Percentiles rank a stretch among this genome's conserved stretches.
These are phyloP conservation scores for Cordyceps militaris DNA, from an alignment of 2,329 filamentous ascomycete genomes.

Conservation along the genomic window DNA sequence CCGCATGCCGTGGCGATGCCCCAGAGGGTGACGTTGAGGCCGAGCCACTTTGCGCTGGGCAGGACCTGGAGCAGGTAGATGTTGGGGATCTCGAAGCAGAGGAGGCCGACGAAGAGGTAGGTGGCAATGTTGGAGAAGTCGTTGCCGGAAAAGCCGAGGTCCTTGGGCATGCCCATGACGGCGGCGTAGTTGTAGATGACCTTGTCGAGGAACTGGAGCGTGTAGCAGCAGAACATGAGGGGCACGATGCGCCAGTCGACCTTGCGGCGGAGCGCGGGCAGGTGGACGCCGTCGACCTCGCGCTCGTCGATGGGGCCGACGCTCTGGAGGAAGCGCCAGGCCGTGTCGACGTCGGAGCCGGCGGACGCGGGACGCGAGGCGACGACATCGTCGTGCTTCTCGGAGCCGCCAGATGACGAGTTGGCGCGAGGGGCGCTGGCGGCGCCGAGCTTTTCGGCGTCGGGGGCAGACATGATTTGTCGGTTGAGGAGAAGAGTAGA, in stretches of 20 bases:
- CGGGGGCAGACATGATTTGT: constrained; percentile 19
- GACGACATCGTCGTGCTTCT: constrained; percentile 8
- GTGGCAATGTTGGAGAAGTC: constrained; percentile 57
- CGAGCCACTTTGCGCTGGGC: constrained; percentile 55
- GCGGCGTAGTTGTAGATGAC: constrained; percentile 58
- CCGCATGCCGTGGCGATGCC: constrained; percentile 48
- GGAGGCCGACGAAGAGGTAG: constrained; percentile 55
- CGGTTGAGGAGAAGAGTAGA: background rate
- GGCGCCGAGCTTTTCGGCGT: constrained; percentile 4
- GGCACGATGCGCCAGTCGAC: constrained; percentile 54
- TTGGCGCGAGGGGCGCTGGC: constrained; percentile 8
- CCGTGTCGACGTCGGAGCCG: constrained; percentile 31
- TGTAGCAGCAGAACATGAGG: constrained; percentile 55
- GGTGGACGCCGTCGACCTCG: constrained; percentile 30
- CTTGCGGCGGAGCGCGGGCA: constrained; percentile 43
- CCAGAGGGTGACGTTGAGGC: constrained; percentile 51
- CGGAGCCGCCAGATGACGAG: constrained; percentile 12
- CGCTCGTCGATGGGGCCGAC: constrained; percentile 32
- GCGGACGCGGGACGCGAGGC: constrained; percentile 5
- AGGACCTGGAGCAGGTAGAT: constrained; percentile 53
- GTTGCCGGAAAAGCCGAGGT: constrained; percentile 43
- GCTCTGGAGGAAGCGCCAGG: constrained; percentile 38
- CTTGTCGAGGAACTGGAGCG: constrained; percentile 59
- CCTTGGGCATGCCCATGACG: constrained; percentile 55
- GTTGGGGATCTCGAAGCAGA: constrained; percentile 53